Percentiles rank a stretch among this genome's conserved stretches.
phyloP scores from a whole-genome alignment of 306 rosid genomes.

The Vicia villosa region DNA sequence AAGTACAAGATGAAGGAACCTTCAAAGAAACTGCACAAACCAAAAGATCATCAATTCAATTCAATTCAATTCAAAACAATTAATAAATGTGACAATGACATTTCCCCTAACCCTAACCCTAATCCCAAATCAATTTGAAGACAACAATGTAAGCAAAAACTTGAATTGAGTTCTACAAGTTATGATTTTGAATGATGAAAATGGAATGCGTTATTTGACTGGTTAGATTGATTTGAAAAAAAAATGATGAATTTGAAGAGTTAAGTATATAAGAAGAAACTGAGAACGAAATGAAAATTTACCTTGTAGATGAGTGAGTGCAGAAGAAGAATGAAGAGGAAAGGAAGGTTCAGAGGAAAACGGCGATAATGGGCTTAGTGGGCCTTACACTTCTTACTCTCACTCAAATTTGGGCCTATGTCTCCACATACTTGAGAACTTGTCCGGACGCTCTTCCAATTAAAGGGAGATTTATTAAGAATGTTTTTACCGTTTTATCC shows the following conservation, averaged over 20 bases:
- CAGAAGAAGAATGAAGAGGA: slow-evolving; percentile 14
- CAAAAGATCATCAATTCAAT: slow-evolving; percentile 18
- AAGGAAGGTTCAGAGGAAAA: neutral
- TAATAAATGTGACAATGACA: neutral
- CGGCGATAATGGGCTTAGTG: neutral
- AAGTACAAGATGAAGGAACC: slow-evolving; percentile 30
- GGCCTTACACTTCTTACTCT: neutral
- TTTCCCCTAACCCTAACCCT: neutral
- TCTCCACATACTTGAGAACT: too few relatives aligned
- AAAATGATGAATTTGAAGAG: neutral
- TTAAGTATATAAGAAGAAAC: neutral
- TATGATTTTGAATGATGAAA: neutral
- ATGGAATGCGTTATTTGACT: neutral
- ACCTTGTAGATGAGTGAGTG: neutral
- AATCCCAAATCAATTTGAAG: neutral
- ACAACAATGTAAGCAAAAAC: neutral
- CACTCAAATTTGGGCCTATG: too few relatives aligned
- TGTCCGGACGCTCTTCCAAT: too few relatives aligned
- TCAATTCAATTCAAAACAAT: neutral
- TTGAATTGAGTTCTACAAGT: neutral
- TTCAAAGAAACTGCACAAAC: slow-evolving; percentile 37
- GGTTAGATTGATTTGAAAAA: neutral
- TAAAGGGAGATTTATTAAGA: too few relatives aligned
- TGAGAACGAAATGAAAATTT: neutral
- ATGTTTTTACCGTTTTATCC: too few relatives aligned